Percentiles rank a stretch among this genome's conserved stretches.
phyloP scores from a whole-genome alignment of 2,329 filamentous ascomycete species.

The Aspergillus sp. region DNA sequence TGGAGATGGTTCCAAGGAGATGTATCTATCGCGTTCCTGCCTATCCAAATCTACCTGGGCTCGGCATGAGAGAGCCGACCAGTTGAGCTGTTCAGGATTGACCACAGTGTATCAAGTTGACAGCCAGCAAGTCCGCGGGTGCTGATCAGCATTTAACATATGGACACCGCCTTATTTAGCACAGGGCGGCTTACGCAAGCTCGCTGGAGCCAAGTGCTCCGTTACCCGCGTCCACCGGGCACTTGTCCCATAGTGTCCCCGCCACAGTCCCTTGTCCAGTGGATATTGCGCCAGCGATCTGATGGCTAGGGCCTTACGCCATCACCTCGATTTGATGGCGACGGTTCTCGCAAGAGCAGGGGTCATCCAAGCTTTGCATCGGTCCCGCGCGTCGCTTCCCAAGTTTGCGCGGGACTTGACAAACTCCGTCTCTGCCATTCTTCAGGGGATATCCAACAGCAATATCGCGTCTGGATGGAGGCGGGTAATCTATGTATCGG shows the following conservation, averaged over 20 bases:
- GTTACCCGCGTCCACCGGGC: slow-evolving; percentile 29
- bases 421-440: not conserved
- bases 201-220: slow-evolving; percentile 29
- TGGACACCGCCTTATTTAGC: slow-evolving; percentile 19
- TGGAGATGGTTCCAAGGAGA: not conserved
- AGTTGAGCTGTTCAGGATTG: not conserved
- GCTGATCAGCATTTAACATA: slow-evolving; percentile 28
- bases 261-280: slow-evolving; percentile 36
- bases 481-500: not conserved
- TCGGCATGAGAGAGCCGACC: not conserved
- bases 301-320: slow-evolving; percentile 29
- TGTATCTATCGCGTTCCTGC: not conserved
- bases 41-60: not conserved
- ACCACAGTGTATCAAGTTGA: slow-evolving; percentile 9
- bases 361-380: not conserved
- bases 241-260: slow-evolving; percentile 30
- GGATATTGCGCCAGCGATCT: slow-evolving; percentile 40
- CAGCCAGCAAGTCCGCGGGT: slow-evolving; percentile 11
- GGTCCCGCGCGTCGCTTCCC: no score
- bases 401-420: not conserved
- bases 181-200: slow-evolving; percentile 38
- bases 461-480: not conserved
- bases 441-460: not conserved
- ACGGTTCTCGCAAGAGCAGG: slow-evolving; percentile 8
- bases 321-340: slow-evolving; percentile 22